Percentiles rank a stretch among this genome's conserved stretches.
Conservation (phyloP, 2,329 filamentous ascomycete species). For the Neofusicoccum parvum region DNA sequence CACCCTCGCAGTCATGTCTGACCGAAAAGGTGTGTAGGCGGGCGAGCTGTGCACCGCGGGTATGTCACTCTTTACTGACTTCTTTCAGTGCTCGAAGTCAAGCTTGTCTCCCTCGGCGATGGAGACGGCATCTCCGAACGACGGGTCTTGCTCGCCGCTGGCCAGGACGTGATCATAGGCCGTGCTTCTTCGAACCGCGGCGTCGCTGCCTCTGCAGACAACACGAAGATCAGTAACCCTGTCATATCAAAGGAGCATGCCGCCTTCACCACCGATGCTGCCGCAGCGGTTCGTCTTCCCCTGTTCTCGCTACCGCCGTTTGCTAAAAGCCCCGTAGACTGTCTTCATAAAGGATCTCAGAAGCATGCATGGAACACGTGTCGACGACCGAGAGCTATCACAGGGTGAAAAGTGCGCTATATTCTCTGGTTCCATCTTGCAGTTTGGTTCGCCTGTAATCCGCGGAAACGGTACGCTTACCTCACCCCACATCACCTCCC, state of each 20-base stretch:
- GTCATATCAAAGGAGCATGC: constrained; percentile 74
- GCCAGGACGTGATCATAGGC: constrained; percentile 39
- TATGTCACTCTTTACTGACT: constrained; percentile 38
- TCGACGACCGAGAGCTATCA: constrained; percentile 48
- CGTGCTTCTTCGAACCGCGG: constrained; percentile 45
- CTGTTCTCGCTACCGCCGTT: not conserved
- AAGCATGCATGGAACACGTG: constrained; percentile 64
- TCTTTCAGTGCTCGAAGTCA: constrained; percentile 36
- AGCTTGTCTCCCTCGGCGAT: constrained; percentile 37
- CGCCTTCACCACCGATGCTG: constrained; percentile 37
- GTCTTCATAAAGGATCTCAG: constrained; percentile 57
- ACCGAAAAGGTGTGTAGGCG: constrained; percentile 24
- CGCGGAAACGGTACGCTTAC: constrained; percentile 19
- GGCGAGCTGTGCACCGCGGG: constrained; percentile 23
- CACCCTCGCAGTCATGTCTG: constrained; percentile 19
- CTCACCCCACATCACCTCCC: not conserved
- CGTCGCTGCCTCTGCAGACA: constrained; percentile 49
- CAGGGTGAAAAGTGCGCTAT: constrained; percentile 30
- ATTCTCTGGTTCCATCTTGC: constrained; percentile 35
- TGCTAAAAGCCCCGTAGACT: constrained; percentile 12
- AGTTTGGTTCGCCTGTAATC: constrained; percentile 40
- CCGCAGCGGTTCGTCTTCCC: constrained; percentile 20
- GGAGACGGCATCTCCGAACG: constrained; percentile 43
- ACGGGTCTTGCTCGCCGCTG: constrained; percentile 32
- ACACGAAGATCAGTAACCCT: constrained; percentile 70